phyloP scores from a whole-genome alignment of 495 filamentous ascomycete genomes.

The Echria macrotheca region DNA sequence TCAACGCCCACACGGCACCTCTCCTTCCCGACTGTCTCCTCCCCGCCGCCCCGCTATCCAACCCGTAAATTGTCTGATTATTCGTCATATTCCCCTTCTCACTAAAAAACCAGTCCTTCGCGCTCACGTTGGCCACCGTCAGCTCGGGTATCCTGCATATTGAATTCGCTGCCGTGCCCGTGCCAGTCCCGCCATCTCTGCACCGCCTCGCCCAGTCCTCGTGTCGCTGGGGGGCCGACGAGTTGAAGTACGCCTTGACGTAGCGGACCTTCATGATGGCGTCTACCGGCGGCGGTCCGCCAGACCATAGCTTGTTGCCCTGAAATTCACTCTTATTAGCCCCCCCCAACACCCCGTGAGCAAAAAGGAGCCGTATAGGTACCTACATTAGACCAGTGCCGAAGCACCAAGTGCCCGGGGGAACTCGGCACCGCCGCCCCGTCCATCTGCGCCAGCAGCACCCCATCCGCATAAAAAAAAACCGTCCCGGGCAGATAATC shows the following conservation, averaged over 20 bases:
- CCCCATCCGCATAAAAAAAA: conserved; percentile 59
- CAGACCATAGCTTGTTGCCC: conserved; percentile 61
- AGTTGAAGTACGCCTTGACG: conserved; percentile 76
- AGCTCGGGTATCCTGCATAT: conserved; percentile 57
- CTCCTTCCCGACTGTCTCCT: not conserved
- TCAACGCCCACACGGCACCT: conserved; percentile 11
- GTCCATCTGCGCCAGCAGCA: conserved; percentile 48
- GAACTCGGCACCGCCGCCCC: conserved; percentile 48
- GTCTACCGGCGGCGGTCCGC: conserved; percentile 58
- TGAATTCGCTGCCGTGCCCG: conserved; percentile 32
- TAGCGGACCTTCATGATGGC: conserved; percentile 57
- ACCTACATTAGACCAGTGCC: conserved; percentile 80
- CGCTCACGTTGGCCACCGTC: conserved; percentile 34
- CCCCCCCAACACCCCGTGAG: too few relatives aligned
- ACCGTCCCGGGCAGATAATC: conserved; percentile 60
- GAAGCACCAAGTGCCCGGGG: conserved; percentile 60
- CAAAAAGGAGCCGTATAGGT: too few relatives aligned
- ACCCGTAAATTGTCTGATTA: conserved; percentile 49
- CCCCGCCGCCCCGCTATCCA: conserved; percentile 9
- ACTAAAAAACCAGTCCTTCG: conserved; percentile 55
- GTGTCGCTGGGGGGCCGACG: conserved; percentile 40
- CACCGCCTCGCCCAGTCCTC: conserved; percentile 46
- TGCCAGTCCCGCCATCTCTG: conserved; percentile 30
- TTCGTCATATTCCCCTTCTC: conserved; percentile 47
- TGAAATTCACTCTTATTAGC: too few relatives aligned